phyloP scores from a whole-genome alignment of 805 yeast species.

The Kluyveromyces aestuarii region DNA sequence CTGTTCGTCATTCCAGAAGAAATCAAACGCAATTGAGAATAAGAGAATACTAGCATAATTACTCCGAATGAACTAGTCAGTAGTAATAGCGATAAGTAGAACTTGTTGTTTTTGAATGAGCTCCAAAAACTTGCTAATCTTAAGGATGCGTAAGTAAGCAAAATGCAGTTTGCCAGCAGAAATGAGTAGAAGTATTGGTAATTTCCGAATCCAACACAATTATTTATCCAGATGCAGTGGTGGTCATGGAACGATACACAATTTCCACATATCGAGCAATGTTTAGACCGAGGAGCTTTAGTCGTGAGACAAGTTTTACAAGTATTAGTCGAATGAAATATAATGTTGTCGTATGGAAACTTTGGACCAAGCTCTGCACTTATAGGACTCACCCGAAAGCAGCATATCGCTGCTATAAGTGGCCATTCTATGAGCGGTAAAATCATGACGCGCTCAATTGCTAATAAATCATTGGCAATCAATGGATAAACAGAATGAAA shows the following conservation, averaged over 20 bases:
- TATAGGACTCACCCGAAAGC: conserved; percentile 3
- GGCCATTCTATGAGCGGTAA: conserved; percentile 16
- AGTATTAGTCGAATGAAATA: conserved; percentile 40
- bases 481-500: conserved; percentile 9
- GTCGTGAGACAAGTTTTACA: conserved; percentile 53
- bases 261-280: conserved; percentile 57
- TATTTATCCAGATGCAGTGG: conserved; percentile 66
- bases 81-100: conserved; percentile 31
- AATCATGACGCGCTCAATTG: conserved; percentile 15
- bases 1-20: conserved; percentile 67
- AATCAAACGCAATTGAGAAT: conserved; percentile 40
- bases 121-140: conserved; percentile 11
- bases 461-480: conserved; percentile 6
- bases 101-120: conserved; percentile 11
- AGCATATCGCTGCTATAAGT: conserved; percentile 12
- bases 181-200: conserved; percentile 52
- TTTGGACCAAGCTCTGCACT: neutral
- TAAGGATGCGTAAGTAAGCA: conserved; percentile 37
- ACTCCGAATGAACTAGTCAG: conserved; percentile 37
- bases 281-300: conserved; percentile 67
- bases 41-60: conserved; percentile 36
- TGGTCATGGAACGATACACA: conserved; percentile 66
- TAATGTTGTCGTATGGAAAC: conserved; percentile 39
- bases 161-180: conserved; percentile 38
- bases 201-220: conserved; percentile 64